phyloP scores from a whole-genome alignment of 1,139 yeast genomes.

The Pichia sorboxylosa region DNA sequence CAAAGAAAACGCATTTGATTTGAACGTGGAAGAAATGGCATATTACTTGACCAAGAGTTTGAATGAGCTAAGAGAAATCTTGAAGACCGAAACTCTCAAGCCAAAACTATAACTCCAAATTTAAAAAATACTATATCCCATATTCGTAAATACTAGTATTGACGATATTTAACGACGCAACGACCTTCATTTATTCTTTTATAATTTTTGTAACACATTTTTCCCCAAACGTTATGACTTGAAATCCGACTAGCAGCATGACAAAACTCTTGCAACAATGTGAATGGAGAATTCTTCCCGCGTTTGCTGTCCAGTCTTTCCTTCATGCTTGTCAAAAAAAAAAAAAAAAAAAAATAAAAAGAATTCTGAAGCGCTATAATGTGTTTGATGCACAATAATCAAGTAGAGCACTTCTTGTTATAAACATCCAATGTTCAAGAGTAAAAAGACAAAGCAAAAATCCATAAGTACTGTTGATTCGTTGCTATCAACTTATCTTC shows the following conservation, averaged over 20 bases:
- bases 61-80: conserved; percentile 64
- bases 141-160: neutral
- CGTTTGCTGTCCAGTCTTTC: too few species aligned
- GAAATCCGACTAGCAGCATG: too few species aligned
- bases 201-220: conserved; percentile 1
- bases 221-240: too few species aligned
- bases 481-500: conserved; percentile 19
- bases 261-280: too few species aligned
- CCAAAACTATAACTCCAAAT: conserved; percentile 16
- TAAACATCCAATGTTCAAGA: conserved; percentile 22
- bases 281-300: too few species aligned
- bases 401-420: too few species aligned
- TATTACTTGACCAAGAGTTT: conserved; percentile 71
- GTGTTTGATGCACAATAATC: too few species aligned
- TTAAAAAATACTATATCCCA: too few species aligned
- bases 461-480: conserved; percentile 18
- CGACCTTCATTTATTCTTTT: neutral
- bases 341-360: too few species aligned
- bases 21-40: conserved; percentile 55
- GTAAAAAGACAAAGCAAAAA: conserved; percentile 15
- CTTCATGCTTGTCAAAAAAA: too few species aligned
- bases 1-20: conserved; percentile 46
- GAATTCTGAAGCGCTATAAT: too few species aligned
- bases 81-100: conserved; percentile 23
- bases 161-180: neutral